Percentiles rank a stretch among this genome's conserved stretches.
Evolutionary conservation across 2,329 filamentous ascomycete genomes (phyloP).

Genomic region (Colletotrichum noveboracense): DNA sequence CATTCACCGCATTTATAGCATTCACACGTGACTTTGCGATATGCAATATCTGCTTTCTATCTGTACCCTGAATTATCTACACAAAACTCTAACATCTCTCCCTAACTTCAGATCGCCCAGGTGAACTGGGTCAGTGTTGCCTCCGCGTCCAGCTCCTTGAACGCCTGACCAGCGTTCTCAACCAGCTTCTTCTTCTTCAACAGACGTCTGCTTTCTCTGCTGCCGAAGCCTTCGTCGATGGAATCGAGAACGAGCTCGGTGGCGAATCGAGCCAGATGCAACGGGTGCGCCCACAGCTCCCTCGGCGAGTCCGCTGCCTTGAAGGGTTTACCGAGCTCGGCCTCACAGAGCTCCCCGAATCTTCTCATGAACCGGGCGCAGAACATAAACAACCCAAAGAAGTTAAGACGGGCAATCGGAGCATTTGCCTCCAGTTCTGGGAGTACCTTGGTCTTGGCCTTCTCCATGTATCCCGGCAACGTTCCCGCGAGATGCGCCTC

Average conservation of each 20-base stretch:
- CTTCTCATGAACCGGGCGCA: neutral
- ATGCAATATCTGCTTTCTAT: neutral
- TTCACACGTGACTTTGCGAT: neutral
- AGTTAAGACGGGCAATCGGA: neutral
- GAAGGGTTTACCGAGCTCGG: neutral
- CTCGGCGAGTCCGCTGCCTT: neutral
- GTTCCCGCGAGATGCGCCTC: neutral
- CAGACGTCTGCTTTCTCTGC: neutral
- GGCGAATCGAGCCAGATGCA: neutral
- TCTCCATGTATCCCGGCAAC: neutral
- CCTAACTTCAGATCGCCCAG: neutral
- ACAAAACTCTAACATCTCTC: neutral
- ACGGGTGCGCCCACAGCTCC: neutral
- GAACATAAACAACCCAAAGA: neutral
- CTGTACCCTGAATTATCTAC: neutral
- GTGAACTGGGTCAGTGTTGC: neutral
- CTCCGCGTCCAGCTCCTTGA: neutral
- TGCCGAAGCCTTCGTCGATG: neutral
- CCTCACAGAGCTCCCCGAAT: neutral
- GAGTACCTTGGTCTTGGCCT: neutral
- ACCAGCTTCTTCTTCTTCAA: neutral
- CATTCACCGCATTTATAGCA: neutral
- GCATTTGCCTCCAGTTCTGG: neutral
- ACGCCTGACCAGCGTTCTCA: neutral
- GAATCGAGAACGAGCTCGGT: neutral